Evolutionary conservation across 2,329 filamentous ascomycete genomes (phyloP), one percentile per base, ranked within the genome.

Genomic region (Penicillium sp.): DNA sequence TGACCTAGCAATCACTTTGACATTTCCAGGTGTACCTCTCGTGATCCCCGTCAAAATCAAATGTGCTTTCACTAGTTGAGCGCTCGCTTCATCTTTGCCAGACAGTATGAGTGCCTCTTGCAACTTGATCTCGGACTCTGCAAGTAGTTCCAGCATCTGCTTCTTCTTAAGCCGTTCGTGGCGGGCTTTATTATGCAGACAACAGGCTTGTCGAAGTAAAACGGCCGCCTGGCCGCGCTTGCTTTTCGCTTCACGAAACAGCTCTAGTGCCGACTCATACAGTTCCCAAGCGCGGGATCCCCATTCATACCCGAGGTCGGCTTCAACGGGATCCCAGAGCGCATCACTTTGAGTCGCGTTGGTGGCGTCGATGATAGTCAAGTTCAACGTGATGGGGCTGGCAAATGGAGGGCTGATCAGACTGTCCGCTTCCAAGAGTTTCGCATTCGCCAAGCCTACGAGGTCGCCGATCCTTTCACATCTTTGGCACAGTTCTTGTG

Each of bases 191-290:
- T 54, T 54, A 59, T 69, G 66, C 13, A 68, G 36, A 37, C 64
- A 66, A 50, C 65, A 66, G 13, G 55, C 67, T 24, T 66, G 66
- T 19, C 66, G 61, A 24, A 69, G 63, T 27, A 67, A 36, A 24
- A 65, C 59, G 0, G 64, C 61, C 13, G 66, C 67, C 40, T 66
- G 62, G 6, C 67, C 67, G 7, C 66, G 62, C 33, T 60, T 59
- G 39, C 60, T 63, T 16, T 58, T 52, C 10, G 51, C 50, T 31
- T 40, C 22, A 14, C 50, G 31, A 37, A 69, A 69, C 14, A 65
- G 43, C 2, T 56, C 37, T 4, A 64, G 33, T 2, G 64, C 64
- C 19, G 58, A 47, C 22, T 66, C 58, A 33, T 68, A 67, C 16
- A 56, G 61, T 1, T 50, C 19, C 22, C 50, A 46, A 3, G 53